These are phyloP conservation scores for Apiospora malaysiana DNA, from an alignment of 2,329 filamentous ascomycete species.

Conservation along the genomic window DNA sequence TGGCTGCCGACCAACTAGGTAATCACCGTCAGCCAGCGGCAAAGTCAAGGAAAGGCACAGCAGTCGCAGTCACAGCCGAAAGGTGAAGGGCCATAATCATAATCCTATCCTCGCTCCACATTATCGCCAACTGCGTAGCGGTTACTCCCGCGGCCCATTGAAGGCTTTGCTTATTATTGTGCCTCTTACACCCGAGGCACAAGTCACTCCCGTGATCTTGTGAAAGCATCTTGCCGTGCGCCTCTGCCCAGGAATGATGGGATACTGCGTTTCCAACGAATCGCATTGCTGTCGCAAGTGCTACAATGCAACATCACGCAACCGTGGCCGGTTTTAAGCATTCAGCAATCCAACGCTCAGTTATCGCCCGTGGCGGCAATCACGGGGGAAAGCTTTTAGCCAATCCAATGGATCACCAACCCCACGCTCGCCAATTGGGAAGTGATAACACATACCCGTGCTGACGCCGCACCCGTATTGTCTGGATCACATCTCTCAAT, in stretches of 20 bases:
- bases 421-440: conserved; percentile 7
- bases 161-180: conserved; percentile 7
- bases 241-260: conserved; percentile 1
- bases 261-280: neutral
- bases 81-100: neutral
- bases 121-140: conserved; percentile 5
- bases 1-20: neutral
- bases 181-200: neutral
- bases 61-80: neutral
- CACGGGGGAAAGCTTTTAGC: neutral
- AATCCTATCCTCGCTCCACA: conserved; percentile 8
- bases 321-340: neutral
- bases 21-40: conserved; percentile 2
- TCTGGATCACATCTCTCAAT: conserved; percentile 4
- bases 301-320: conserved; percentile 9
- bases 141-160: conserved; percentile 10
- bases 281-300: conserved; percentile 5
- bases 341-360: neutral
- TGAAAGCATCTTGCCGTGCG: neutral
- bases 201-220: conserved; percentile 9
- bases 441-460: neutral
- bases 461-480: conserved; percentile 5
- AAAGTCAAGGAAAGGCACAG: neutral
- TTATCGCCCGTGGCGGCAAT: conserved; percentile 1
- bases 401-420: neutral